These are phyloP conservation scores for Solanum hybrid DNA, from an alignment of 305 asterid species.

Conservation along the genomic window DNA sequence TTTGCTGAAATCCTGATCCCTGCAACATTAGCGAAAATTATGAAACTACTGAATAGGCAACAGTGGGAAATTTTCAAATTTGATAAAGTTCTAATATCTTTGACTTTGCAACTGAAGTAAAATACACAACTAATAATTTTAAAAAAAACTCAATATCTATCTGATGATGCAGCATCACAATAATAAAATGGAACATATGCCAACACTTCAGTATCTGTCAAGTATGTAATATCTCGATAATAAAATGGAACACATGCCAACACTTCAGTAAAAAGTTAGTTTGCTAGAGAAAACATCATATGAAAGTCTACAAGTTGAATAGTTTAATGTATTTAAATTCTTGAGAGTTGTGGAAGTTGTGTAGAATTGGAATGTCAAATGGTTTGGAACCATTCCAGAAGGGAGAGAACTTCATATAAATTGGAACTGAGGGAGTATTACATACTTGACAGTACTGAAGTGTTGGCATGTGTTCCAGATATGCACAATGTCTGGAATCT, in stretches of 20 bases:
- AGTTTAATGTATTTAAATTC: not conserved
- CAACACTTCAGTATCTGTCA: too few species aligned
- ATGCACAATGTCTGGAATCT: not conserved
- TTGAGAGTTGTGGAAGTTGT: not conserved
- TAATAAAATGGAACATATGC: not conserved
- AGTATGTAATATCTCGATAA: too few species aligned
- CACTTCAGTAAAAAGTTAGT: not conserved
- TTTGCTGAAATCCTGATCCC: slow-evolving; percentile 61
- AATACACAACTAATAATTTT: not conserved
- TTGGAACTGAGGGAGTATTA: not conserved
- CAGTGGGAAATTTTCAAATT: not conserved
- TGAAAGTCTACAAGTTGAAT: not conserved
- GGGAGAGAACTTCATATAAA: not conserved
- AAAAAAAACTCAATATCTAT: not conserved
- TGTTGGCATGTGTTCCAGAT: not conserved
- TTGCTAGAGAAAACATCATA: not conserved
- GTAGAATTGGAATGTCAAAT: not conserved
- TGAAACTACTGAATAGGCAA: not conserved
- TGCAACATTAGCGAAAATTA: slow-evolving; percentile 18
- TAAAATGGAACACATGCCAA: too few species aligned
- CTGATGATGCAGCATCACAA: not conserved
- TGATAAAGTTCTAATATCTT: not conserved
- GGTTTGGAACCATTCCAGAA: not conserved
- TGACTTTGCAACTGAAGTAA: not conserved
- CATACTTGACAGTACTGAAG: not conserved